Evolutionary conservation across 495 filamentous ascomycete species (phyloP), one percentile per base, ranked within the genome.

Genomic region (Penicillium silybi): DNA sequence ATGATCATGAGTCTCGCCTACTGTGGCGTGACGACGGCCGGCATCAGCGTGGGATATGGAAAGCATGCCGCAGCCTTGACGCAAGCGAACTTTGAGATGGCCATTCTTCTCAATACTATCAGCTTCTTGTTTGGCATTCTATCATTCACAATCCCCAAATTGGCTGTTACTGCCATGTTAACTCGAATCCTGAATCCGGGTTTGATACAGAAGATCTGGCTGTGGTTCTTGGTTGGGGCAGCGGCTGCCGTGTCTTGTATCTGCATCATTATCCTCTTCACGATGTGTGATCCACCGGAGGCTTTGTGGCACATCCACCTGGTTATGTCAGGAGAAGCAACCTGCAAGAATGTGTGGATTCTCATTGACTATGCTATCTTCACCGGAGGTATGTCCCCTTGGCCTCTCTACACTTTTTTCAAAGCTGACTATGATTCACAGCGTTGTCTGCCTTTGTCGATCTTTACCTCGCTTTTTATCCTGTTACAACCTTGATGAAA

Each of bases 281-380:
- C 56, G 1, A 58, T 59, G 53, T 64, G 64, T 37, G 46, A 62
- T 39, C 59, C 59, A 2, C 57, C 63, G 5, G 20, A 52, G 23
- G 53, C 63, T 13, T 41, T 61, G 23, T 66, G 63, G 63, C 26
- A 50, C 1, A 25, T 32, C 4, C 29, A 26, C 17, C 46, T 62
- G 7, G 27, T 52, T 4, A 34, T 29, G 18, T 34, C 48, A 22
- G 53, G 48, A 6, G 57, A 56, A 38, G 64, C 63, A 0, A 69
- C 44, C 0, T 74, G 71, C 54, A 61, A 56, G 17, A 56, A 53
- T 54, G 16, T 44, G 6, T 65, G 58, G 57, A 62, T 71, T 8
- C 47, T 72, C n/a, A 63, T 74, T 25, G 38, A 66, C 39, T 74
- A 67, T 63, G 64, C 68, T 27, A 64, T 67, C 10, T 71, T 73